A percentile compares a stretch with the other conserved stretches of the same genome.
Conservation (phyloP, 1,284 basidiomycete genomes). For the Ceratobasidium sp. region DNA sequence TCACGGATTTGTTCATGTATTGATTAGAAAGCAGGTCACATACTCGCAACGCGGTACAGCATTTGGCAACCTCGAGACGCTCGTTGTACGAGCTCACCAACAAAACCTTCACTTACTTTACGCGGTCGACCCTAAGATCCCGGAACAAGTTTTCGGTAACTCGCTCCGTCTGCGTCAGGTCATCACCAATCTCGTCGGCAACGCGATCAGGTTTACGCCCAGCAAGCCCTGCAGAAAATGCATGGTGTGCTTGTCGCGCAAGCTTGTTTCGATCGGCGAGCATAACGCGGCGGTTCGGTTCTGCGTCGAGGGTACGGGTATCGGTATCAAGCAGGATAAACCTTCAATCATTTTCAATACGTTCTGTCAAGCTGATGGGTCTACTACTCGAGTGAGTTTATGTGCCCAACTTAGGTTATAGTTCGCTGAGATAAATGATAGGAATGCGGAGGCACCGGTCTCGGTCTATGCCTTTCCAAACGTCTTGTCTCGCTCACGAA, state of each 20-base stretch:
- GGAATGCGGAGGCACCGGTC: conserved; percentile 98
- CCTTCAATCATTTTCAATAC: conserved; percentile 99
- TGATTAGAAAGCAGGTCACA: conserved; percentile 72
- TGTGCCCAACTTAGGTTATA: conserved; percentile 46
- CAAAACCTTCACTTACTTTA: conserved; percentile 98
- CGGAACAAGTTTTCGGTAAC: conserved; percentile 97
- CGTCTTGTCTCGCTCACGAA: conserved; percentile 97
- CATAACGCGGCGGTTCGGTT: conserved; percentile 92
- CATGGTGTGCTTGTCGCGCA: conserved; percentile 90
- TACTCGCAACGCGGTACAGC: conserved; percentile 97
- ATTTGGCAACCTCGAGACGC: conserved; percentile 97
- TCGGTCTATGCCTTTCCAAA: conserved; percentile 96
- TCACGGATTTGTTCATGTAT: background rate
- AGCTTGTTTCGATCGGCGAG: conserved; percentile 80
- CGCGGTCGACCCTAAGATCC: conserved; percentile 95
- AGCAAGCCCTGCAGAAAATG: conserved; percentile 82
- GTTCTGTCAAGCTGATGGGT: conserved; percentile 98
- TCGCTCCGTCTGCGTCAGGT: conserved; percentile 93
- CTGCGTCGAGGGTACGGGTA: conserved; percentile 97
- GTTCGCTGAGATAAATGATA: conserved; percentile 54
- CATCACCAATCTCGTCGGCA: conserved; percentile 95
- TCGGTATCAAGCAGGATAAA: conserved; percentile 99
- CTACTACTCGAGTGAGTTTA: conserved; percentile 80
- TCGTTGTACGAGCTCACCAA: conserved; percentile 93
- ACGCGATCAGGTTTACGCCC: conserved; percentile 96